Conservation (phyloP, 2,329 filamentous ascomycete genomes). For the Furcasterigmium furcatum region DNA sequence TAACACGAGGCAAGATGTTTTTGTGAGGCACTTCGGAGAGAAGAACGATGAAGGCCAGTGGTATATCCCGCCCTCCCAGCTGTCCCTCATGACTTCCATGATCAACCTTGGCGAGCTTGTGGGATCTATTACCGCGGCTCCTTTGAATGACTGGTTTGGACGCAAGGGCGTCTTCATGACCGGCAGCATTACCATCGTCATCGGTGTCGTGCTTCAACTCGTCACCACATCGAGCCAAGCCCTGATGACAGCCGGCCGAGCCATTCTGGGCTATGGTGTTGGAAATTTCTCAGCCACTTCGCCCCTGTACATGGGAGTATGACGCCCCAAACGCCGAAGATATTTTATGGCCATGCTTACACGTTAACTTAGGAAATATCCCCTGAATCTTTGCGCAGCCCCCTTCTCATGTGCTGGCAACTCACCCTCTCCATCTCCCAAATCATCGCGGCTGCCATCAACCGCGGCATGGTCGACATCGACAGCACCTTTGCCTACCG, state of each 20-base stretch:
- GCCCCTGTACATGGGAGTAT: constrained; percentile 29
- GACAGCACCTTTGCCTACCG: constrained; percentile 25
- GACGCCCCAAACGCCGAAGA: too few relatives aligned
- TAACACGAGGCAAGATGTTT: too few relatives aligned
- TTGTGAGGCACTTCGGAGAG: constrained; percentile 27
- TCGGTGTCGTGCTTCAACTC: constrained; percentile 2
- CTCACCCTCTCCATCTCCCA: constrained; percentile 30
- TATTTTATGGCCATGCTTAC: too few relatives aligned
- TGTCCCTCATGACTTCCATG: constrained; percentile 29
- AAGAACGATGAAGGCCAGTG: constrained; percentile 20
- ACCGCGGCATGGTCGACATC: constrained; percentile 8
- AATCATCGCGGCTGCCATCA: constrained; percentile 27
- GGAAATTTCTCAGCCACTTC: constrained; percentile 34
- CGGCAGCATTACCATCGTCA: constrained; percentile 13
- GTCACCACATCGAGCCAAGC: constrained; percentile 6
- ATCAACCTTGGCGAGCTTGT: constrained; percentile 35
- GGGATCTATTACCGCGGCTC: constrained; percentile 29
- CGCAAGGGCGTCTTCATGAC: constrained; percentile 26
- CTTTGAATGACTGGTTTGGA: constrained; percentile 29
- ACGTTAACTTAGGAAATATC: constrained; percentile 8
- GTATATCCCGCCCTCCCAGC: constrained; percentile 16
- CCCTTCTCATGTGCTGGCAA: constrained; percentile 35
- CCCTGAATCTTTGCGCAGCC: constrained; percentile 21
- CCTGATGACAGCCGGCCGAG: constrained; percentile 1
- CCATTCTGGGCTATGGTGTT: constrained; percentile 26